phyloP scores from a whole-genome alignment of 2,329 filamentous ascomycete species.

The Neoascochyta sp. region DNA sequence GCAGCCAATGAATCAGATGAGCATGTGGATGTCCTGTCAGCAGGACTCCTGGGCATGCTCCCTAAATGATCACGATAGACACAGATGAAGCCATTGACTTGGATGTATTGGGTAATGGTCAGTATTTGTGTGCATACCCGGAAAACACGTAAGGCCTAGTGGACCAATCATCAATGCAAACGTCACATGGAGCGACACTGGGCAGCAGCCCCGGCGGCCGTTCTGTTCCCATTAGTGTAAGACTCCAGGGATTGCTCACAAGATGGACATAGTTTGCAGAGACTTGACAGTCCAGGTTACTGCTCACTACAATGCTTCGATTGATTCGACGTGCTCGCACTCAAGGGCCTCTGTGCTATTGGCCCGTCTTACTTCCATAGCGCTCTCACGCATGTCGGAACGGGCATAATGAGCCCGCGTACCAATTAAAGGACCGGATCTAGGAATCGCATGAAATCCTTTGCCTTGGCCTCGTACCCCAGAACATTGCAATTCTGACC shows the following conservation, averaged over 20 bases:
- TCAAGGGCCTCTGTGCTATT: slow-evolving; percentile 15
- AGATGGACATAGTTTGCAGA: slow-evolving; percentile 14
- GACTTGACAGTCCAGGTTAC: slow-evolving; percentile 13
- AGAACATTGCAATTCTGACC: neutral
- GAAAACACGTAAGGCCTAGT: slow-evolving; percentile 28
- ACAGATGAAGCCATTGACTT: slow-evolving; percentile 12
- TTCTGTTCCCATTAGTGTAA: slow-evolving; percentile 19
- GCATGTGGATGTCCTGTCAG: slow-evolving; percentile 18
- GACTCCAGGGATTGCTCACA: slow-evolving; percentile 15
- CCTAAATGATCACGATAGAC: slow-evolving; percentile 18
- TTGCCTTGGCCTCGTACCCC: slow-evolving; percentile 3
- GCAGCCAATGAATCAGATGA: slow-evolving; percentile 31
- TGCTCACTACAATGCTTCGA: slow-evolving; percentile 9
- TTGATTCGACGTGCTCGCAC: slow-evolving; percentile 12
- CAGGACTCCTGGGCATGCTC: slow-evolving; percentile 12
- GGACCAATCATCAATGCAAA: slow-evolving; percentile 30
- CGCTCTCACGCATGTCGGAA: slow-evolving; percentile 29
- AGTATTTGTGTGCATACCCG: slow-evolving; percentile 33
- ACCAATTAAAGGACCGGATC: slow-evolving; percentile 12
- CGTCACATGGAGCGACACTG: slow-evolving; percentile 16
- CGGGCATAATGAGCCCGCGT: slow-evolving; percentile 14
- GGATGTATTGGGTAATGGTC: slow-evolving; percentile 31
- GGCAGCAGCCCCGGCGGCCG: slow-evolving; percentile 16
- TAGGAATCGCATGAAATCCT: slow-evolving; percentile 3
- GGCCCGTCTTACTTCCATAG: slow-evolving; percentile 21